Evolutionary conservation across 2,329 filamentous ascomycete species (phyloP).

Genomic region (Aspergillus tanneri): DNA sequence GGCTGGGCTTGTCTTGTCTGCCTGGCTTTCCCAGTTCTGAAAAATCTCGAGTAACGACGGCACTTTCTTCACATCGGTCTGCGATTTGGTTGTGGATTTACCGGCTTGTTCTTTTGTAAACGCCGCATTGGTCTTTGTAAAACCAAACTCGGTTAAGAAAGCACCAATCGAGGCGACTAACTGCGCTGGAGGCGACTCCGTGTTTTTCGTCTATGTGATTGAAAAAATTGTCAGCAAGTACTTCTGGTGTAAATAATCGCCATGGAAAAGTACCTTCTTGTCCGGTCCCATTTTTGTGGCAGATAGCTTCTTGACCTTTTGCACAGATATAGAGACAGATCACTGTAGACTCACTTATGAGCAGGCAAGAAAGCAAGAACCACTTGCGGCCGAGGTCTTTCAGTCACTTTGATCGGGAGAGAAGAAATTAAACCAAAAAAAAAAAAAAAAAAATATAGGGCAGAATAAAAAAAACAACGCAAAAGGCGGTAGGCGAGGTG

Average conservation of each 20-base stretch:
- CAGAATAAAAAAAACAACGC: slow-evolving; percentile 20
- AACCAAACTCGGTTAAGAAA: slow-evolving; percentile 67
- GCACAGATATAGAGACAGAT: slow-evolving; percentile 28
- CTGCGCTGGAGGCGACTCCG: slow-evolving; percentile 53
- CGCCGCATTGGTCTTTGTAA: slow-evolving; percentile 59
- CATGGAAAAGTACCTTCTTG: slow-evolving; percentile 22
- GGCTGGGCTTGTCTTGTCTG: slow-evolving; percentile 11
- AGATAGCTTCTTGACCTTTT: slow-evolving; percentile 24
- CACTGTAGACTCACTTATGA: too few relatives aligned
- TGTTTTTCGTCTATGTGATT: slow-evolving; percentile 25
- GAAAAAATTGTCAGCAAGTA: slow-evolving; percentile 4
- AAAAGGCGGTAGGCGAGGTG: slow-evolving; percentile 25
- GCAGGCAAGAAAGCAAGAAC: slow-evolving; percentile 6
- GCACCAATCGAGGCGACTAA: slow-evolving; percentile 65
- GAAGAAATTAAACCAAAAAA: slow-evolving; percentile 16
- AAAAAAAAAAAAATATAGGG: slow-evolving; percentile 26
- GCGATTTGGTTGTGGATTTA: slow-evolving; percentile 24
- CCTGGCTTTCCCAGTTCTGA: slow-evolving; percentile 28
- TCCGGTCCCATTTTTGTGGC: slow-evolving; percentile 24
- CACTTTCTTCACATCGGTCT: slow-evolving; percentile 28
- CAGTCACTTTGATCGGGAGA: slow-evolving; percentile 1
- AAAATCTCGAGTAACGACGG: slow-evolving; percentile 45
- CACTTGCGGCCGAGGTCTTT: not conserved
- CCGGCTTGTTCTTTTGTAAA: slow-evolving; percentile 61
- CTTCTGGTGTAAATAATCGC: not conserved